Conservation (phyloP, 345 rosid species). For the Eucalyptus pauciflora region DNA sequence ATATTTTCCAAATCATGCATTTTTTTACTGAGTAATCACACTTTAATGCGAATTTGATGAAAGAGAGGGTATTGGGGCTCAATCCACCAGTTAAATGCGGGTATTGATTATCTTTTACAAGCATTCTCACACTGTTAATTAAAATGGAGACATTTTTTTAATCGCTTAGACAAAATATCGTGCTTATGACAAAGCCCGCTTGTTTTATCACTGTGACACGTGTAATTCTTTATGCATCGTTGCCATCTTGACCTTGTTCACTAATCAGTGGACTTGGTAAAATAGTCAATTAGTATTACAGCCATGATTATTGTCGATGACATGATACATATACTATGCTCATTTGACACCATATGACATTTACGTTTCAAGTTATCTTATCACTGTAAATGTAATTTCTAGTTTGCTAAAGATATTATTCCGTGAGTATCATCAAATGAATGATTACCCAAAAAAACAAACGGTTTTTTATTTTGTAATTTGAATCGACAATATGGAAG, state of each 20-base stretch:
- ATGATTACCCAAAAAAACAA: background rate
- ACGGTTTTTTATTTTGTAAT: too few species aligned
- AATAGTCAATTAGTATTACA: too few species aligned
- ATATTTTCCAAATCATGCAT: too few species aligned
- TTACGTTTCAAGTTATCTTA: background rate
- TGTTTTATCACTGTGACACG: rapidly evolving
- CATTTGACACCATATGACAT: background rate
- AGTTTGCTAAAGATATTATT: background rate
- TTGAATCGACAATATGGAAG: background rate
- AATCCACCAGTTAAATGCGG: background rate
- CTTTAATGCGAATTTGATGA: background rate
- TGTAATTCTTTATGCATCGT: rapidly evolving
- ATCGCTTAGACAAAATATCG: rapidly evolving
- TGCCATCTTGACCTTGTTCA: background rate
- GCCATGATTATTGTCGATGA: background rate
- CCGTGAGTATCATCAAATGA: background rate
- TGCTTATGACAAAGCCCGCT: background rate
- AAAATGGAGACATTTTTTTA: background rate
- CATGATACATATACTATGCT: background rate
- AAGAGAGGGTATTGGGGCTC: background rate
- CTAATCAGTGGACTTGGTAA: too few species aligned
- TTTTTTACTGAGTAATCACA: background rate
- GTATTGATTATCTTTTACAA: background rate
- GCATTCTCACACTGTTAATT: background rate
- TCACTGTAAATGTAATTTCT: background rate